Base-by-base conservation (phyloP, 768 basidiomycete species). In the Lactifluus subvellereus region DNA sequence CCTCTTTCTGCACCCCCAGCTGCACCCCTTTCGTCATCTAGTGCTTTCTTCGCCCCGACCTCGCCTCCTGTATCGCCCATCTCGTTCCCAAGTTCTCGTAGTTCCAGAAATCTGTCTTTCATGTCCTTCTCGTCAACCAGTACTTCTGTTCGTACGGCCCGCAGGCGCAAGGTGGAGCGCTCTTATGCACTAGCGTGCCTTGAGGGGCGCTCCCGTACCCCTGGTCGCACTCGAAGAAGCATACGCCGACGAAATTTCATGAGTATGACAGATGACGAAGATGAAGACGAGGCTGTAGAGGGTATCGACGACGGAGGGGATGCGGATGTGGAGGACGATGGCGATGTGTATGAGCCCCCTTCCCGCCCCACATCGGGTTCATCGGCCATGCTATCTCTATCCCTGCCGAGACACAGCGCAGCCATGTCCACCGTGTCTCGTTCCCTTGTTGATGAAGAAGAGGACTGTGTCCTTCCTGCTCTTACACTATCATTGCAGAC, bases 251-350 rank as follows among this genome's bases (percentile, higher is more conserved):
- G 71, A 33, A 86, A 86, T 70, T 87, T 87, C 67, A 87, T 87
- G 82, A 83, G 77, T 74, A 81, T 86, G 79, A 80, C 77, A 56
- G 86, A 88, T 66, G 85, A 87, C 63, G 85, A 85, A 27, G 81
- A 81, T 54, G 80, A 80, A 5, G 77, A 48, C 11, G 47, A 73
- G 33, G 60, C 48, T 14, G 60, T 61, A 20, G 38, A n/a, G 0
- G 61, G 48, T 6, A n/a, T 48, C 2, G 64, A 65, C 13, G 38
- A 45, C 5, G 68, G 51, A 30, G 50, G 38, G 5, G 62, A 69
- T 5, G 72, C 61, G 4, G 65, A 72, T 11, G 65, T 73, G 16
- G 66, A 66, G 20, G 73, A 74, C 48, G 75, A 76, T 58, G 69
- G 72, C 35, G 72, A 71, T 47, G 67, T 52, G 42, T 69, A 69